Percentiles rank a stretch among this genome's conserved stretches.
Conservation (phyloP, 202 grass and related monocot species). For the Brachypodium distachyon region DNA sequence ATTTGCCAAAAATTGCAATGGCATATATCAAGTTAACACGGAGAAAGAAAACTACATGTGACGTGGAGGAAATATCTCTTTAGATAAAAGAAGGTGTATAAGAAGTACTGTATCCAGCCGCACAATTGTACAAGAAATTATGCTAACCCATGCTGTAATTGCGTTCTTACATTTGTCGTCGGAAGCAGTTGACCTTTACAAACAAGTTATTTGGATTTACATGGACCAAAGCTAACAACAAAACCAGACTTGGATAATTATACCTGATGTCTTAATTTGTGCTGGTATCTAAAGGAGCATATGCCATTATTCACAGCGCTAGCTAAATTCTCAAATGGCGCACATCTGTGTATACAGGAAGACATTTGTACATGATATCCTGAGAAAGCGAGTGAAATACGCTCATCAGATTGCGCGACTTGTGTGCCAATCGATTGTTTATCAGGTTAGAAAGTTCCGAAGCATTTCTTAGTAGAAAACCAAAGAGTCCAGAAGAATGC, state of each 20-base stretch:
- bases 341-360: neutral
- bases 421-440: slow-evolving; percentile 19
- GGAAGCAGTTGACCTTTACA: too few relatives aligned
- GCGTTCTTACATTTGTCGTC: too few relatives aligned
- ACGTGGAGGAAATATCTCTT: too few relatives aligned
- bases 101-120: too few relatives aligned
- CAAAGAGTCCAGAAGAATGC: slow-evolving; percentile 50
- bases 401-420: neutral
- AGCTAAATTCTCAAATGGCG: neutral
- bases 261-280: neutral
- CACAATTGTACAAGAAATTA: too few relatives aligned
- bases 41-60: too few relatives aligned
- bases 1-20: too few relatives aligned
- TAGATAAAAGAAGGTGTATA: too few relatives aligned
- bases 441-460: slow-evolving; percentile 21
- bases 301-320: neutral
- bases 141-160: too few relatives aligned
- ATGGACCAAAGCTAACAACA: neutral
- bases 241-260: neutral
- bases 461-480: slow-evolving; percentile 30
- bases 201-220: too few relatives aligned
- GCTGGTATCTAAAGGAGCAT: neutral
- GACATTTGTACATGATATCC: neutral
- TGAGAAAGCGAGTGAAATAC: neutral
- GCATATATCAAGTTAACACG: too few relatives aligned